Evolutionary conservation across 805 yeast genomes (phyloP), one percentile per base, ranked within the genome.

Genomic region (Saccharomycopsis sp.): DNA sequence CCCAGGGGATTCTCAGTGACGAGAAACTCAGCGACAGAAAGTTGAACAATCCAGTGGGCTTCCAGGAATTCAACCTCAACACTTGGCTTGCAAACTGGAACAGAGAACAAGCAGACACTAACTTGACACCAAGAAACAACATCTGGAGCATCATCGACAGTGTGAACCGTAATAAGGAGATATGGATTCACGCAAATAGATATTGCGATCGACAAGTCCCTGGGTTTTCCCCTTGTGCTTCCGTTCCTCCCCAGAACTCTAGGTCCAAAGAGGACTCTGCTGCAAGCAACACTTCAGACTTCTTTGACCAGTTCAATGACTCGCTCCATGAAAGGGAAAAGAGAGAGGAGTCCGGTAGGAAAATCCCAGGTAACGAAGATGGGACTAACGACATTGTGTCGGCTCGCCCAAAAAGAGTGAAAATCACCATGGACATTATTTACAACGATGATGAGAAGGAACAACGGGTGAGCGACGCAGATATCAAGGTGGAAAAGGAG

Each of bases 111-210:
- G 10, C 15, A 8, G 25, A 26, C 3, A 30, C n/a, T 7, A 27
- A 30, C 4, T 26, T 43, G 6, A 30, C 29, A 9, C 17, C n/a
- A 6, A 17, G 15, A 5, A 40, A 43, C 22, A 34, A 43, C 27
- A 43, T 43, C 20, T 41, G 43, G 45, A 9, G n/a, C 5, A 43
- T 43, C 7, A 36, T 43, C 15, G 45, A 43, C 25, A 12, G 13
- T 15, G 36, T 43, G 7, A 43, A 39, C 22, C 10, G 18, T 4
- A 29, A 35, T 22, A 30, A 32, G 5, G 38, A 43, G 8, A n/a
- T 43, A 3, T 43, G 48, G 48, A 35, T 35, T 15, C 27, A 31
- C 32, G 17, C 48, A 18, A 36, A 30, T 7, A 10, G 26, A 16
- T 43, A 40, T 29, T 30, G 23, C 27, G 45, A 41, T 19, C 31